Percentiles rank a stretch among this genome's conserved stretches.
Evolutionary conservation across 495 filamentous ascomycete species (phyloP).

Genomic region (Talaromyces wortmannii): DNA sequence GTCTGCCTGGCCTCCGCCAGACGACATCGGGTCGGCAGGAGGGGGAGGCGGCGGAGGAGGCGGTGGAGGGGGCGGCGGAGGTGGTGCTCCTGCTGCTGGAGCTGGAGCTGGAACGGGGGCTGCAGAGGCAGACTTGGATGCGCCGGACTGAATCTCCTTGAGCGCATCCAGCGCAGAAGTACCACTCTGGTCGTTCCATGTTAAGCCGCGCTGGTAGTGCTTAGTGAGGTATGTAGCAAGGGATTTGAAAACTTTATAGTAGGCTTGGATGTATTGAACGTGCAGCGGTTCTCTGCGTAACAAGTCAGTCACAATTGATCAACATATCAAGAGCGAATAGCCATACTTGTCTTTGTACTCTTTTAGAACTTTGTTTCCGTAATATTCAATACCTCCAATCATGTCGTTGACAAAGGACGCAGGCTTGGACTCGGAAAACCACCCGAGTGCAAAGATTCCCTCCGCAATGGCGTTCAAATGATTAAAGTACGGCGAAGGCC

Average conservation of each 20-base stretch:
- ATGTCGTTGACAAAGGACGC: conserved; percentile 74
- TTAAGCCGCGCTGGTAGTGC: conserved; percentile 69
- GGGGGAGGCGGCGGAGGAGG: conserved; percentile 75
- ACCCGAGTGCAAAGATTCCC: conserved; percentile 76
- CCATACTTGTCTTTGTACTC: conserved; percentile 85
- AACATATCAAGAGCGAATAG: background rate
- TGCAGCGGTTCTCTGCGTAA: conserved; percentile 61
- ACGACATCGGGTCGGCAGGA: conserved; percentile 31
- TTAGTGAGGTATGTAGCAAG: conserved; percentile 75
- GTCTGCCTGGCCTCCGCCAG: conserved; percentile 38
- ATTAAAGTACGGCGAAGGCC: conserved; percentile 60
- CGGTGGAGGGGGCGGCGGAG: conserved; percentile 54
- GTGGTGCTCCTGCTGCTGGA: conserved; percentile 19
- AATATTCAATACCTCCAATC: conserved; percentile 75
- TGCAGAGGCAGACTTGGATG: conserved; percentile 16
- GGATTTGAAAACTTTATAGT: conserved; percentile 78
- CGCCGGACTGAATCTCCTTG: conserved; percentile 50
- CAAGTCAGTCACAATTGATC: background rate
- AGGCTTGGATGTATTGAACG: conserved; percentile 79
- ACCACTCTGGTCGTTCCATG: conserved; percentile 79
- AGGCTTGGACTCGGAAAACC: conserved; percentile 79
- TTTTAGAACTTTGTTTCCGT: conserved; percentile 83
- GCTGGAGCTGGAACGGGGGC: conserved; percentile 28
- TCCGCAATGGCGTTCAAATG: conserved; percentile 84
- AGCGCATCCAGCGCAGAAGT: conserved; percentile 66